Evolutionary conservation across 495 filamentous ascomycete genomes (phyloP).

Genomic region (Aspergillus avenaceus): DNA sequence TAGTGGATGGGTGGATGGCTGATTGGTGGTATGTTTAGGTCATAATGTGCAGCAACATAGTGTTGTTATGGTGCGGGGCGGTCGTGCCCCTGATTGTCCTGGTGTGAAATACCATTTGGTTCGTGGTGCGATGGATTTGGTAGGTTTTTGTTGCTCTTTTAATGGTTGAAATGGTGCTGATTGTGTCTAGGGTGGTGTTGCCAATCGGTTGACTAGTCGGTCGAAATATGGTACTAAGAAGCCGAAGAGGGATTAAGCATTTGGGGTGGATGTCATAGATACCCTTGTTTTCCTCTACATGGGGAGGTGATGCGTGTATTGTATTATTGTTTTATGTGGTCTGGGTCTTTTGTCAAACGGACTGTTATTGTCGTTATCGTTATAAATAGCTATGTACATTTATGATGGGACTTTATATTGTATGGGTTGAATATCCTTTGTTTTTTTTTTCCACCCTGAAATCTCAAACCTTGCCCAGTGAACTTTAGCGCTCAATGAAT

Average conservation of each 20-base stretch:
- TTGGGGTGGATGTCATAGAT: constrained; percentile 1
- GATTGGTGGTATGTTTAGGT: constrained; percentile 39
- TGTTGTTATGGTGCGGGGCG: constrained; percentile 89
- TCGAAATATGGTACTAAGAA: constrained; percentile 99
- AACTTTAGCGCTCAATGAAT: background rate
- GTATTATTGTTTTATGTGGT: background rate
- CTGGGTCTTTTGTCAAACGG: background rate
- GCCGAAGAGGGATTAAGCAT: constrained; percentile 63
- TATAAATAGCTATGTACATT: constrained; percentile 17
- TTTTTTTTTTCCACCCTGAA: too few relatives aligned
- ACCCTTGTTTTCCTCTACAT: background rate
- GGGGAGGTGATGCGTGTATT: background rate
- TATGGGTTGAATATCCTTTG: background rate
- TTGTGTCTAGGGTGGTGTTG: constrained; percentile 75
- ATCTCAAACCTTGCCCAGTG: too few relatives aligned
- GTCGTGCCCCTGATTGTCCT: constrained; percentile 92
- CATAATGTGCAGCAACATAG: constrained; percentile 99
- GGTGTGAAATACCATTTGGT: constrained; percentile 96
- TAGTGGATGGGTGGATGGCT: constrained; percentile 3
- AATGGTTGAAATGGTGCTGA: constrained; percentile 15
- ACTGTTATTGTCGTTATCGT: constrained; percentile 7
- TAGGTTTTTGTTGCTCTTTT: constrained; percentile 50
- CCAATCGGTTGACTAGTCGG: constrained; percentile 71
- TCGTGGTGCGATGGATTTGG: constrained; percentile 89
- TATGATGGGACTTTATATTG: constrained; percentile 5